Percentiles rank a stretch among this genome's conserved stretches.
phyloP scores from a whole-genome alignment of 73 alveolate genomes.

The Stentor coeruleus region DNA sequence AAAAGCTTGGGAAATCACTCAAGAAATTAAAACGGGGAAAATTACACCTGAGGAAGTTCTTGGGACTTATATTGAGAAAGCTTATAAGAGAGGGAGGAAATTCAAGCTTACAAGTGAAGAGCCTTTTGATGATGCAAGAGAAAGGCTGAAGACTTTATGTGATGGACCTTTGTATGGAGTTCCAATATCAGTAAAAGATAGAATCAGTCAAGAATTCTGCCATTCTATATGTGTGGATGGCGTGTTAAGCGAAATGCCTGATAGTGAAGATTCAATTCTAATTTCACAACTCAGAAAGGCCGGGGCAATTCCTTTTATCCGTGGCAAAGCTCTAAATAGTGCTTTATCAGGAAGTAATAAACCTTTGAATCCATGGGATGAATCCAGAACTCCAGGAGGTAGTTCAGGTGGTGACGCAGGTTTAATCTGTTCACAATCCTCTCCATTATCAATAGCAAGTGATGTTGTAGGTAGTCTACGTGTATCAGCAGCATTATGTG shows the following conservation, averaged over 20 bases:
- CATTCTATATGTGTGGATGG: constrained; percentile 37
- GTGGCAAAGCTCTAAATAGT: constrained; percentile 44
- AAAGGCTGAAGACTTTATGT: constrained; percentile 22
- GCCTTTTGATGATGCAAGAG: constrained; percentile 28
- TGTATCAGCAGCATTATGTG: constrained; percentile 64
- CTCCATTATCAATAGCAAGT: constrained; percentile 67
- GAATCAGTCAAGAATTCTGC: constrained; percentile 31
- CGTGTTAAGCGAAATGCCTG: constrained; percentile 25
- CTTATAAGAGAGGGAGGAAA: constrained; percentile 33
- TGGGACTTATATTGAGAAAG: constrained; percentile 22
- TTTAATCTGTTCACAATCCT: constrained; percentile 48
- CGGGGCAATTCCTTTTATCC: constrained; percentile 60
- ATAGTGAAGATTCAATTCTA: constrained; percentile 36
- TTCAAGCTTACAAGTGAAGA: constrained; percentile 38
- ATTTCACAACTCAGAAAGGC: constrained; percentile 40
- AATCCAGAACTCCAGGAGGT: constrained; percentile 68
- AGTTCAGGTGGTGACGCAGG: constrained; percentile 86
- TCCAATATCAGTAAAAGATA: constrained; percentile 59
- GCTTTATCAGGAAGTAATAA: constrained; percentile 54
- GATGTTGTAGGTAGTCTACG: constrained; percentile 78
- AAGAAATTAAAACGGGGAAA: constrained; percentile 19
- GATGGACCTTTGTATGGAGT: constrained; percentile 46
- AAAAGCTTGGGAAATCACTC: constrained; percentile 17
- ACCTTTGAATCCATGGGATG: constrained; percentile 47
- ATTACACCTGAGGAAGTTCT: constrained; percentile 28